Base-by-base conservation (phyloP, 768 basidiomycete species). In the Lentinula sp. region DNA sequence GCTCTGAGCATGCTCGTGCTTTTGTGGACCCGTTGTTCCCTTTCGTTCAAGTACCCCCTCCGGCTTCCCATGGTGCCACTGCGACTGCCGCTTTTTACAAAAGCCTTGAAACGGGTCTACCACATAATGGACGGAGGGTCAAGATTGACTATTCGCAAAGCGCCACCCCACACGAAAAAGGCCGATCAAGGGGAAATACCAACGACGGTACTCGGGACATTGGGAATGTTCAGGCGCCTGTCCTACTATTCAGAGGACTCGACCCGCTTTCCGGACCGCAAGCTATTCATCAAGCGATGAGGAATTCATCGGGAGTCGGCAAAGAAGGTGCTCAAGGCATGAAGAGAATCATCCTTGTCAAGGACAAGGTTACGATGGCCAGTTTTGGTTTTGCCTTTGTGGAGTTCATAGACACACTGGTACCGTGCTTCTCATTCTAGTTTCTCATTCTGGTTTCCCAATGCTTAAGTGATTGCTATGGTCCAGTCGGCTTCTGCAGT, bases 121-220 rank as follows among this genome's bases (percentile, higher is more conserved):
- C 86, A 32, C 88, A 88, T 61, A 88, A 85, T 65, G 94, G 93
- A 12, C 86, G 91, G 53, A 81, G 93, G 65, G 88, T 96, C 70
- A 96, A 96, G 76, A 93, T 99, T 68, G 95, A 99, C 74, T 99
- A 91, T 70, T 94, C 95, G 3, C 86, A 93, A 74, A 91, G 88
- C 64, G 88, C 88, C 32, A 81, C 84, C 33, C 91, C 88, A 32
- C 82, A 85, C 53, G 87, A 88, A 62, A 82, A 81, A 66, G 82
- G 84, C 10, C 81, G 85, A 57, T 80, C 79, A 51, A 81, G 85
- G 65, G 84, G 85, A 59, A 85, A 87, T 60, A 71, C 79, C 72
- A 98, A 96, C 69, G 97, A 99, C 67, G 97, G 97, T 2, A 98
- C 93, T 58, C 83, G 95, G 58, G 96, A 99, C 75, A 96, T 98